phyloP scores from a whole-genome alignment of 78 protist genomes.

The Fonticula alba region DNA sequence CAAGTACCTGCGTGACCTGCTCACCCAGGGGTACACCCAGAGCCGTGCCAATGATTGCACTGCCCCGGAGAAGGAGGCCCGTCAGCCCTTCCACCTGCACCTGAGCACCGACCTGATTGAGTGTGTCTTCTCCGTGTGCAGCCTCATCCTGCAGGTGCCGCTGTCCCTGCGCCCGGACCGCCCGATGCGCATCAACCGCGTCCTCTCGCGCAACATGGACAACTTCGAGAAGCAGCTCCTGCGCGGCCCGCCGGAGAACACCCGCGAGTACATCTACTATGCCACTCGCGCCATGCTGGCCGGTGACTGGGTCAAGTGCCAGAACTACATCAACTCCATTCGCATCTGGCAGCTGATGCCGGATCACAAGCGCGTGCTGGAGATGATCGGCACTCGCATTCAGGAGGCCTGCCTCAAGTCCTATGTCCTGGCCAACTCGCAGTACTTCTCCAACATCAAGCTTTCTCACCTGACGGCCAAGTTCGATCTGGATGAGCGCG shows the following conservation, averaged over 20 bases:
- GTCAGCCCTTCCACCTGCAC: constrained; percentile 84
- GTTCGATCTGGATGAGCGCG: not conserved
- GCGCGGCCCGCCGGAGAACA: constrained; percentile 75
- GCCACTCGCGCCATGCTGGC: constrained; percentile 44
- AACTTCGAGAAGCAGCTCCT: constrained; percentile 34
- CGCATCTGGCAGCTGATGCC: constrained; percentile 44
- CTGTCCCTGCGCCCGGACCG: constrained; percentile 9
- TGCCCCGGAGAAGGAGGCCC: constrained; percentile 53
- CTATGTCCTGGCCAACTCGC: constrained; percentile 41
- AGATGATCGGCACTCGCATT: constrained; percentile 8
- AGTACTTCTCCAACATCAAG: not conserved
- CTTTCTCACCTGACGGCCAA: not conserved
- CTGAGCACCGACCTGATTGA: constrained; percentile 79
- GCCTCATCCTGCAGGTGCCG: constrained; percentile 78
- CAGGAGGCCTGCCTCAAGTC: constrained; percentile 59
- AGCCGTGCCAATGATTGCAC: constrained; percentile 17
- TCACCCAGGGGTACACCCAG: constrained; percentile 41
- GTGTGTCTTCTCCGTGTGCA: constrained; percentile 57
- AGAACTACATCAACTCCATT: constrained; percentile 19
- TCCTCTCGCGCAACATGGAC: constrained; percentile 17
- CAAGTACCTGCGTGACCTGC: constrained; percentile 40
- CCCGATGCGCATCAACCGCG: not conserved
- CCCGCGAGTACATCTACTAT: constrained; percentile 51
- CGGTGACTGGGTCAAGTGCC: constrained; percentile 60
- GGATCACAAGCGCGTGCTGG: constrained; percentile 4